Evolutionary conservation across 805 yeast genomes (phyloP).

Genomic region (Yamadazyma sp.): DNA sequence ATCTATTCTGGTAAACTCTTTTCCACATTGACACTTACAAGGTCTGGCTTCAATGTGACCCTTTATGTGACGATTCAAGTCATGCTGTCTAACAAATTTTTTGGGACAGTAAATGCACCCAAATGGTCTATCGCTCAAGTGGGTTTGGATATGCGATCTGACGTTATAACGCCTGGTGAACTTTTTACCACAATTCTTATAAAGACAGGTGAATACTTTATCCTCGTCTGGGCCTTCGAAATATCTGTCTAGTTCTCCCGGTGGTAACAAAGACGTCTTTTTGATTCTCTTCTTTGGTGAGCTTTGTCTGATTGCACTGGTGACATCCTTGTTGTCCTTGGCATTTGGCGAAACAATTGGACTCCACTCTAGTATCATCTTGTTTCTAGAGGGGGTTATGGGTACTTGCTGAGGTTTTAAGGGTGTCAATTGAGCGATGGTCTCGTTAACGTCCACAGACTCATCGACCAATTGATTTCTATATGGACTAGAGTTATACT

Average conservation of each 20-base stretch:
- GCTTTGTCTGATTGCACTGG: constrained; percentile 42
- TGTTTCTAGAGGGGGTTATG: constrained; percentile 35
- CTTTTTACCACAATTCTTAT: constrained; percentile 73
- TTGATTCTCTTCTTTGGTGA: constrained; percentile 50
- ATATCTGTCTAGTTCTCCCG: constrained; percentile 83
- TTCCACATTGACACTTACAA: constrained; percentile 85
- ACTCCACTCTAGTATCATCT: constrained; percentile 41
- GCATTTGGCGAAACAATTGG: constrained; percentile 43
- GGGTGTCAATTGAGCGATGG: constrained; percentile 42
- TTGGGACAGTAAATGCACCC: constrained; percentile 75
- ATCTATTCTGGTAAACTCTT: constrained; percentile 85
- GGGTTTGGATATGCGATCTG: constrained; percentile 95
- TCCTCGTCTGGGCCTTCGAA: constrained; percentile 77
- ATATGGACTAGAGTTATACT: constrained; percentile 15
- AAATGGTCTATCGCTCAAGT: constrained; percentile 91
- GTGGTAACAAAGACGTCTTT: constrained; percentile 72
- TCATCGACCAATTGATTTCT: constrained; percentile 26
- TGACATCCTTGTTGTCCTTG: constrained; percentile 22
- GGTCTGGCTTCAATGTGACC: constrained; percentile 76
- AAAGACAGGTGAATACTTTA: constrained; percentile 72
- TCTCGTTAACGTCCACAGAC: constrained; percentile 38
- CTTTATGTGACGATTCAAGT: constrained; percentile 83
- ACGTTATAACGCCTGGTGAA: constrained; percentile 90
- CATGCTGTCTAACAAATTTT: constrained; percentile 93
- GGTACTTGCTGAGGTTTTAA: constrained; percentile 30